Evolutionary conservation across 2,329 filamentous ascomycete genomes (phyloP), one percentile per base, ranked within the genome.

Genomic region (Trichoderma atroviride): DNA sequence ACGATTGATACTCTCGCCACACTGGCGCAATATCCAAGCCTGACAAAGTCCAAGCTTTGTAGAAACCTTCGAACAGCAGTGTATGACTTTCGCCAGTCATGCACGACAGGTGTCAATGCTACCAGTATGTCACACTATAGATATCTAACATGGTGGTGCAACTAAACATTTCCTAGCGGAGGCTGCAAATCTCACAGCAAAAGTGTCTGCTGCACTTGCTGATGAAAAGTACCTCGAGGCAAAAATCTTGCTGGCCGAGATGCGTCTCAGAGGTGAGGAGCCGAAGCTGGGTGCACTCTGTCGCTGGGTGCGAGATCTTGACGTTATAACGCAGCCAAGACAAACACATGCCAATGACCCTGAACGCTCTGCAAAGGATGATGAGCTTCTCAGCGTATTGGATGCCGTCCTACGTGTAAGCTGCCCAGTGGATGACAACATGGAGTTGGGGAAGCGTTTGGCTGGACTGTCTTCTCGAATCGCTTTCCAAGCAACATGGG

Each of bases 261-360:
- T 92, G 90, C 84, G 86, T 35, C 88, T 92, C 22, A 82, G 89
- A n/a, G 81, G 83, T 3, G 85, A 92, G 71, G 84, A 86, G 22
- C 90, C 90, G 0, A 91, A 91, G 73, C 79, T 92, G 0, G 90
- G 90, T 24, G 89, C 90, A 1, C 78, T 92, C 9, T 92, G 89
- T 76, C 87, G 90, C 69, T 92, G 90, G 90, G 90, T 92, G 5
- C 85, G 90, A 69, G 89, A 91, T 74, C 80, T 92, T 31, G 90
- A 92, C 74, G 87, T 91, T 29, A 87, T 91, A 61, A 90, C 88
- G 27, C 82, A 86, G 65, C 80, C 86, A 0, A 81, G 81, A 2
- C 82, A 83, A 3, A 78, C 80, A 57, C 76, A 76, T 50, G 16
- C 75, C 13, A 68, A 74, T 59, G 71, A 70, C 1, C 72, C 78